phyloP scores from a whole-genome alignment of 2,329 filamentous ascomycete species.

The Spiromastix sp. region DNA sequence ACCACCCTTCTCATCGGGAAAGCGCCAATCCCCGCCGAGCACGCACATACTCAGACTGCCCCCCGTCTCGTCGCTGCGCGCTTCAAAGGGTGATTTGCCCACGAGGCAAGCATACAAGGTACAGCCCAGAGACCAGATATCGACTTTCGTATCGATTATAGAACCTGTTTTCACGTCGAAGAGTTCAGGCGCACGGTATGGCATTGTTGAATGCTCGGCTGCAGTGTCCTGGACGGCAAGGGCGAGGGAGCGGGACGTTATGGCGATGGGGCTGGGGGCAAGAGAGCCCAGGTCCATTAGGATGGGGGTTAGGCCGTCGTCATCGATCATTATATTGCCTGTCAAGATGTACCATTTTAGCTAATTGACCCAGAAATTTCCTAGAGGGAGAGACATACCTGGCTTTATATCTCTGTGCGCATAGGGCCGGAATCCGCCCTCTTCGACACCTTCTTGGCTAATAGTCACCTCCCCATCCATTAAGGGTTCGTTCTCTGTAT shows the following conservation, averaged over 20 bases:
- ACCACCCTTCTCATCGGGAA: slow-evolving; percentile 70
- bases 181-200: slow-evolving; percentile 91
- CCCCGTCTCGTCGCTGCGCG: slow-evolving; percentile 89
- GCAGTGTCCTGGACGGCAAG: slow-evolving; percentile 89
- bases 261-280: slow-evolving; percentile 73
- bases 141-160: slow-evolving; percentile 88
- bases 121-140: slow-evolving; percentile 96
- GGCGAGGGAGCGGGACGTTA: slow-evolving; percentile 81
- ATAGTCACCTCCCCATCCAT: slow-evolving; percentile 68
- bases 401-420: slow-evolving; percentile 97
- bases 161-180: slow-evolving; percentile 95
- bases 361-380: too few species aligned
- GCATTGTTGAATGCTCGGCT: slow-evolving; percentile 96
- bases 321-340: slow-evolving; percentile 97
- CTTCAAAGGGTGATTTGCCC: slow-evolving; percentile 94
- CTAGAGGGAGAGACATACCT: too few species aligned
- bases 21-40: slow-evolving; percentile 88
- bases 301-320: slow-evolving; percentile 77
- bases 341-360: background rate
- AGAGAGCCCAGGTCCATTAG: slow-evolving; percentile 96
- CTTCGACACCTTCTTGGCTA: slow-evolving; percentile 56
- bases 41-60: slow-evolving; percentile 89
- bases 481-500: slow-evolving; percentile 68
- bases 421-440: slow-evolving; percentile 66
- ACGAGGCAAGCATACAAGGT: slow-evolving; percentile 96